Percentiles rank a stretch among this genome's conserved stretches.
phyloP scores from a whole-genome alignment of 768 basidiomycete species.

The Trametes sanguinea region DNA sequence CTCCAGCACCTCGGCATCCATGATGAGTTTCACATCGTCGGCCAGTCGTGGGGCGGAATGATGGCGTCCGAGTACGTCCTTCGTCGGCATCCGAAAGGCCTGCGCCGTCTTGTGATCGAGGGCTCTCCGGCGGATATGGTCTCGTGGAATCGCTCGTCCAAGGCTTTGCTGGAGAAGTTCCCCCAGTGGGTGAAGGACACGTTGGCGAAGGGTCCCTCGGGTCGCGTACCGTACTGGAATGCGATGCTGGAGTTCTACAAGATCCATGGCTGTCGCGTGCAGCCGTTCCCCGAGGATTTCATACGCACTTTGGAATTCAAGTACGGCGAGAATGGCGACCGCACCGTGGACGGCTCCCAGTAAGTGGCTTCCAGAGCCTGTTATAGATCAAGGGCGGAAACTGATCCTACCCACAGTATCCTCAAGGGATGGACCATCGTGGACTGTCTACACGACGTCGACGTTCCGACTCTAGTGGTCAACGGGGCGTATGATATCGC shows the following conservation, averaged over 20 bases:
- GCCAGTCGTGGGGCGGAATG: conserved; percentile 61
- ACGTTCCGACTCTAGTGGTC: conserved; percentile 31
- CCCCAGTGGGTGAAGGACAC: conserved; percentile 42
- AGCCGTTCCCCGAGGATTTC: conserved; percentile 47
- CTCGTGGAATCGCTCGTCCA: conserved; percentile 44
- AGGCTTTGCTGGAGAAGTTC: conserved; percentile 41
- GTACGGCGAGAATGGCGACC: conserved; percentile 39
- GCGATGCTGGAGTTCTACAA: conserved; percentile 44
- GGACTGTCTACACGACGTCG: conserved; percentile 28
- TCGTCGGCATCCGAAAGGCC: conserved; percentile 42
- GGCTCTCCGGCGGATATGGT: conserved; percentile 46
- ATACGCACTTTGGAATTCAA: conserved; percentile 32
- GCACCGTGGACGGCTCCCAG: conserved; percentile 42
- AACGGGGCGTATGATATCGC: conserved; percentile 34
- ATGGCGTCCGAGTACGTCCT: conserved; percentile 44
- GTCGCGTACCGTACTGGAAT: conserved; percentile 43
- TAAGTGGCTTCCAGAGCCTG: not conserved
- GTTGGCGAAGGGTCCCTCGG: conserved; percentile 44
- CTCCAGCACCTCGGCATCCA: conserved; percentile 42
- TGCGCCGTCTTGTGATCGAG: conserved; percentile 47
- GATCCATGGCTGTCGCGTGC: conserved; percentile 43
- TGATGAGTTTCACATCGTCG: conserved; percentile 44
- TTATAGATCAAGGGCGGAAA: too few relatives aligned
- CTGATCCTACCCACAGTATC: conserved; percentile 10
- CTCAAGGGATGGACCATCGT: conserved; percentile 32